Evolutionary conservation across 2,329 filamentous ascomycete species (phyloP).

Genomic region (Zarea fungicola): DNA sequence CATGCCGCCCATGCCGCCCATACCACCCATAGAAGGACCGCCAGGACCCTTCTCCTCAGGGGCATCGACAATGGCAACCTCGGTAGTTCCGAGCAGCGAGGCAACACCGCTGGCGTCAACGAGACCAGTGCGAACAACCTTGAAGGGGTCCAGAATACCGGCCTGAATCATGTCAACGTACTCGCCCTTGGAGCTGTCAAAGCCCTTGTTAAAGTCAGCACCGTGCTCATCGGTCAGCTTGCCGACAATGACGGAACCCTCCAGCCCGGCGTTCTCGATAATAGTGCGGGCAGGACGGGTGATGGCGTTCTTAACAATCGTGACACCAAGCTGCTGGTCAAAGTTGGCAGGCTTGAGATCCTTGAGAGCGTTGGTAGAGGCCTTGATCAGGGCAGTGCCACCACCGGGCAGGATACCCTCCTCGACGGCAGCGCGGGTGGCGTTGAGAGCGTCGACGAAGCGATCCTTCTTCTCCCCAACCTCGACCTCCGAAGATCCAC

Average conservation of each 20-base stretch:
- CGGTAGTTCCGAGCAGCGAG: conserved; percentile 93
- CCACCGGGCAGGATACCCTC: conserved; percentile 98
- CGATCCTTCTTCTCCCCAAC: conserved; percentile 99
- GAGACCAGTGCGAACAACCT: conserved; percentile 96
- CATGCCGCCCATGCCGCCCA: conserved; percentile 57
- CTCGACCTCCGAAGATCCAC: conserved; percentile 95
- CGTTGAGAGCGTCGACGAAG: conserved; percentile 96
- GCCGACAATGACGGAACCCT: conserved; percentile 93
- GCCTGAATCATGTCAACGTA: conserved; percentile 97
- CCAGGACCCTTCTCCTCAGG: conserved; percentile 80
- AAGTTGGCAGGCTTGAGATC: conserved; percentile 89
- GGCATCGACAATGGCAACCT: conserved; percentile 96
- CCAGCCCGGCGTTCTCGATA: conserved; percentile 93
- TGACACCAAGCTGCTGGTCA: conserved; percentile 97
- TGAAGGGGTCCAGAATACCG: conserved; percentile 98
- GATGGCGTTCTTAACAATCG: conserved; percentile 97
- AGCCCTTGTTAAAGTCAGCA: conserved; percentile 95
- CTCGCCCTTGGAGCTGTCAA: conserved; percentile 92
- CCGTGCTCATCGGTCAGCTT: conserved; percentile 95
- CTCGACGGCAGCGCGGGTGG: conserved; percentile 95
- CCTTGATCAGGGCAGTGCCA: conserved; percentile 97
- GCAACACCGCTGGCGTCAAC: conserved; percentile 94
- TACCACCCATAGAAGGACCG: conserved; percentile 58
- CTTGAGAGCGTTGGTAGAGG: conserved; percentile 79
- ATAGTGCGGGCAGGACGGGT: conserved; percentile 91